Evolutionary conservation across 805 yeast species (phyloP).

Genomic region (Saturnispora ahearnii): DNA sequence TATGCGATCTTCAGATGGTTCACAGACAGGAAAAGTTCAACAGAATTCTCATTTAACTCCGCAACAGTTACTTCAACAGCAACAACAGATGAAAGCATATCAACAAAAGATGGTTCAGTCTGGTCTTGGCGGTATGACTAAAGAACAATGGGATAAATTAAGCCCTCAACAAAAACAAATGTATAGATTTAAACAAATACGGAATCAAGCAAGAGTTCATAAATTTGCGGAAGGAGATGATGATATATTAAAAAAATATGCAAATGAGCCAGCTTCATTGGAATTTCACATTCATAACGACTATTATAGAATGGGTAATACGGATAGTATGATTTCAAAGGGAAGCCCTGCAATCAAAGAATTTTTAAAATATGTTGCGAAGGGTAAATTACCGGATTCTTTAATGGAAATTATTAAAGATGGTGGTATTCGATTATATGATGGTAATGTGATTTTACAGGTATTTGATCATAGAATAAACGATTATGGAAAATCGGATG

Average conservation of each 20-base stretch:
- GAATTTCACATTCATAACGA: slow-evolving; percentile 88
- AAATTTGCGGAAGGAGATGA: slow-evolving; percentile 64
- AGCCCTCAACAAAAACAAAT: slow-evolving; percentile 35
- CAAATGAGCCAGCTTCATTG: slow-evolving; percentile 67
- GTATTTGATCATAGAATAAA: slow-evolving; percentile 75
- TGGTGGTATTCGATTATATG: slow-evolving; percentile 75
- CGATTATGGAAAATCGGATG: slow-evolving; percentile 14
- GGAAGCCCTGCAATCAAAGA: slow-evolving; percentile 68
- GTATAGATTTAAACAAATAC: slow-evolving; percentile 33
- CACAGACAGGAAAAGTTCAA: background rate
- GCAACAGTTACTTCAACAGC: slow-evolving; percentile 12
- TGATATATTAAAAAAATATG: slow-evolving; percentile 67
- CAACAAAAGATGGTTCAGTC: background rate
- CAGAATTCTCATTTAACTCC: slow-evolving; percentile 3
- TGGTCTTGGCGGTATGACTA: slow-evolving; percentile 10
- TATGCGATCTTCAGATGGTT: background rate
- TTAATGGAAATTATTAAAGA: slow-evolving; percentile 85
- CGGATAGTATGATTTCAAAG: slow-evolving; percentile 78
- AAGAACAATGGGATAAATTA: slow-evolving; percentile 27
- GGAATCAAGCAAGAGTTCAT: slow-evolving; percentile 37
- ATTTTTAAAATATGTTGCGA: slow-evolving; percentile 69
- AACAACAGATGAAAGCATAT: background rate
- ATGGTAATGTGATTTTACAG: slow-evolving; percentile 80
- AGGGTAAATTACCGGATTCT: slow-evolving; percentile 81
- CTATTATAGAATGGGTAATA: slow-evolving; percentile 85